These are phyloP conservation scores for Skeletonema marinoi DNA, from an alignment of 108 stramenopile species.

Conservation along the genomic window DNA sequence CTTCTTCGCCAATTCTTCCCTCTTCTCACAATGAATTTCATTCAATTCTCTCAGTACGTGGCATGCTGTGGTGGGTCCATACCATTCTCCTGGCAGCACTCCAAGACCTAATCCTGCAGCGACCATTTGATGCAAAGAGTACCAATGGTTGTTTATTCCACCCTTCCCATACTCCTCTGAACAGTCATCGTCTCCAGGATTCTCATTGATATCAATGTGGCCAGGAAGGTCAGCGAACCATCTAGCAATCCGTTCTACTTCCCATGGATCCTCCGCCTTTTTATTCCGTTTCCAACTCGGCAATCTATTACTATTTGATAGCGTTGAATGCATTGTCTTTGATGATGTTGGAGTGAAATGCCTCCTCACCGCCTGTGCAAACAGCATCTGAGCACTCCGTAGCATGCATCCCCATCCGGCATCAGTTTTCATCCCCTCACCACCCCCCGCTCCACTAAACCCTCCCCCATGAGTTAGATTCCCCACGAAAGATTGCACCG, in stretches of 20 bases:
- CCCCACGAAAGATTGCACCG: constrained; percentile 1
- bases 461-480: neutral
- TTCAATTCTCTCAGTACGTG: constrained; percentile 81
- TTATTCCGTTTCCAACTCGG: neutral
- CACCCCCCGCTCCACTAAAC: constrained; percentile 7
- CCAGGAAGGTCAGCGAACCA: constrained; percentile 89
- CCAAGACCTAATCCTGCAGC: constrained; percentile 77
- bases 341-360: constrained; percentile 57
- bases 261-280: constrained; percentile 13
- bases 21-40: constrained; percentile 47
- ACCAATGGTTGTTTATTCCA: constrained; percentile 42
- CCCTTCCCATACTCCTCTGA: constrained; percentile 2
- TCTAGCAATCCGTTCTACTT: constrained; percentile 43
- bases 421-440: constrained; percentile 70
- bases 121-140: constrained; percentile 87
- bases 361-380: constrained; percentile 80
- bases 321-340: neutral
- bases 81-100: constrained; percentile 90
- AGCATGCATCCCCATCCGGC: constrained; percentile 99
- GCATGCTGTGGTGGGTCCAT: constrained; percentile 85
- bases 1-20: constrained; percentile 8
- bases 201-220: neutral
- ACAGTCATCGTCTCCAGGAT: neutral
- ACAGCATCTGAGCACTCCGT: constrained; percentile 96
- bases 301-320: neutral